These are phyloP conservation scores for Mucor saturninus DNA, from an alignment of 371 early-diverging fungal species.

Conservation along the genomic window DNA sequence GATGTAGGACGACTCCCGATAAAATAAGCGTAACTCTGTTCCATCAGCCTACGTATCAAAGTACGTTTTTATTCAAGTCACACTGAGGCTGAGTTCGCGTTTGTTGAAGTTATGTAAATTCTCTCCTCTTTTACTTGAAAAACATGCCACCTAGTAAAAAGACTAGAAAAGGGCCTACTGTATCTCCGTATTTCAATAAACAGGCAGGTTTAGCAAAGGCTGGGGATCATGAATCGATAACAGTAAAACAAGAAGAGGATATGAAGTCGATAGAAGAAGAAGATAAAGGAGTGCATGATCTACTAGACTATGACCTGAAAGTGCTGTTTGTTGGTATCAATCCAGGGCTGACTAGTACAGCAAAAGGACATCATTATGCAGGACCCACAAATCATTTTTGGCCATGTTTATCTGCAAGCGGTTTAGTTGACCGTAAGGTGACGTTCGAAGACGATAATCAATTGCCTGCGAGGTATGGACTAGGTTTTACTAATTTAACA, in stretches of 20 bases:
- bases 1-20: too few relatives aligned
- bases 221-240: not conserved
- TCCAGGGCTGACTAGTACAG: conserved; percentile 68
- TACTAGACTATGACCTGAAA: conserved; percentile 65
- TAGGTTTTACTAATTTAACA: conserved; percentile 76
- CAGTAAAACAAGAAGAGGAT: not conserved
- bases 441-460: conserved; percentile 57
- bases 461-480: conserved; percentile 51
- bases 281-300: conserved; percentile 53
- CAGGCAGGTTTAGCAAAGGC: not conserved
- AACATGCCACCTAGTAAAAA: not conserved
- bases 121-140: too few relatives aligned
- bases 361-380: conserved; percentile 73
- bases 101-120: too few relatives aligned
- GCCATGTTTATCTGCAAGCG: conserved; percentile 71
- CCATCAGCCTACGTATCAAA: too few relatives aligned
- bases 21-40: too few relatives aligned
- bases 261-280: not conserved
- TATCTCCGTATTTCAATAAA: not conserved
- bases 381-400: conserved; percentile 80
- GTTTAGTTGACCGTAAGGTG: conserved; percentile 43
- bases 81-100: too few relatives aligned
- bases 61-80: too few relatives aligned
- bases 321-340: conserved; percentile 83
- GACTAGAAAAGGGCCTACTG: not conserved